Evolutionary conservation across 1,139 yeast genomes (phyloP).

Genomic region (Wickerhamiella pararugosa): DNA sequence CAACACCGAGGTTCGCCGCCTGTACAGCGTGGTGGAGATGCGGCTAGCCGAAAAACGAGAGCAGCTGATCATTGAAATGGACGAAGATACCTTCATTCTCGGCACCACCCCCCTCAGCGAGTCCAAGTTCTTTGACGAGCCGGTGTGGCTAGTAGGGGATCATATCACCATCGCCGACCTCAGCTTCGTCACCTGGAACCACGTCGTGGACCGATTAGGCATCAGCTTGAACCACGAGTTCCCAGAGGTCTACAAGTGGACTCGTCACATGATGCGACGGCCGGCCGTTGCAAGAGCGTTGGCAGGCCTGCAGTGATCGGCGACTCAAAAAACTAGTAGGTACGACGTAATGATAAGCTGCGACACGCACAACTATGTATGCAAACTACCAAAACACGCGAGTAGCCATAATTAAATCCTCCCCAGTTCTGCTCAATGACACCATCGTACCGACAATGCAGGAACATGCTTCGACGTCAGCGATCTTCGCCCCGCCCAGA

Average conservation of each 20-base stretch:
- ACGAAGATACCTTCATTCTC: conserved; percentile 71
- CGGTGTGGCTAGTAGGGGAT: conserved; percentile 92
- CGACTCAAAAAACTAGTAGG: background rate
- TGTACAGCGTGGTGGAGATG: conserved; percentile 90
- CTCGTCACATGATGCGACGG: conserved; percentile 29
- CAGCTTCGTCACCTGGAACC: conserved; percentile 93
- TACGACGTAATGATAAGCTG: background rate
- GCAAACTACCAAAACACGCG: background rate
- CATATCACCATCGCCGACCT: conserved; percentile 82
- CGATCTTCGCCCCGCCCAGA: no score
- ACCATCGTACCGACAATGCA: no score
- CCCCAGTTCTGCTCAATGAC: background rate
- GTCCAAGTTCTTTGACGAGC: conserved; percentile 77
- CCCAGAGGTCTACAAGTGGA: conserved; percentile 95
- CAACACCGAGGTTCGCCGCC: conserved; percentile 85
- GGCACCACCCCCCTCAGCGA: conserved; percentile 82
- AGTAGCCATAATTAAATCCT: background rate
- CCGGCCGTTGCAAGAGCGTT: conserved; percentile 25
- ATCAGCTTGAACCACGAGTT: conserved; percentile 75
- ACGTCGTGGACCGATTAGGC: conserved; percentile 85
- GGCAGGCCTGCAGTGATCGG: conserved; percentile 16
- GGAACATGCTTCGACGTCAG: no score
- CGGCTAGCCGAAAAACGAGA: conserved; percentile 88
- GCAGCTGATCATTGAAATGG: conserved; percentile 57
- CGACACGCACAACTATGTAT: background rate